These are phyloP conservation scores for Eucalyptus guilfoylei DNA, from an alignment of 345 rosid genomes.

Conservation along the genomic window DNA sequence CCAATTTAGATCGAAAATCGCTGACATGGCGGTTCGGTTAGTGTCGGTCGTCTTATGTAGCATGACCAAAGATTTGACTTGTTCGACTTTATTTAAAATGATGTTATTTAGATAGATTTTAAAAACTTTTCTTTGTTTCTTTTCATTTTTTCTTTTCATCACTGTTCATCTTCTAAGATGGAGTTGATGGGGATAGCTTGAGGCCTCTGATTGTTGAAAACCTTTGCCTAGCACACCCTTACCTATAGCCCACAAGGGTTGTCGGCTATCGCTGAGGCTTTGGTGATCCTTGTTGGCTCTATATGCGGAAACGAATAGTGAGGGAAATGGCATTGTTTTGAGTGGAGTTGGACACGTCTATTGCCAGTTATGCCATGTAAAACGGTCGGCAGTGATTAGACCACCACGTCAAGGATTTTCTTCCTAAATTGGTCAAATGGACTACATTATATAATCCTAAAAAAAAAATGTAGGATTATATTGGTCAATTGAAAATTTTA, in stretches of 20 bases:
- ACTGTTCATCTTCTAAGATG: neutral
- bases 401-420: neutral
- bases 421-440: neutral
- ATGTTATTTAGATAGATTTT: neutral
- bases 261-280: neutral
- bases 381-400: accelerated
- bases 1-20: neutral
- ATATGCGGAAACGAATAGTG: neutral
- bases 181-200: neutral
- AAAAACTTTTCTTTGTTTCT: neutral
- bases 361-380: neutral
- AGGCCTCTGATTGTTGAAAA: neutral
- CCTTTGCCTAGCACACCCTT: neutral
- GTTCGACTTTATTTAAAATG: neutral
- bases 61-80: too few species aligned
- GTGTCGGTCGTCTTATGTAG: neutral
- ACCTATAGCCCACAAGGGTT: neutral
- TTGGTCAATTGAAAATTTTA: neutral
- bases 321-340: neutral
- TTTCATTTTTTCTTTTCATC: neutral
- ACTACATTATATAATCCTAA: too few species aligned
- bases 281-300: neutral
- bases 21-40: accelerated
- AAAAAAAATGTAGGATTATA: too few species aligned
- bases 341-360: neutral